phyloP scores from a whole-genome alignment of 176 grass and related monocot genomes.

The Cenchrus purpureus region DNA sequence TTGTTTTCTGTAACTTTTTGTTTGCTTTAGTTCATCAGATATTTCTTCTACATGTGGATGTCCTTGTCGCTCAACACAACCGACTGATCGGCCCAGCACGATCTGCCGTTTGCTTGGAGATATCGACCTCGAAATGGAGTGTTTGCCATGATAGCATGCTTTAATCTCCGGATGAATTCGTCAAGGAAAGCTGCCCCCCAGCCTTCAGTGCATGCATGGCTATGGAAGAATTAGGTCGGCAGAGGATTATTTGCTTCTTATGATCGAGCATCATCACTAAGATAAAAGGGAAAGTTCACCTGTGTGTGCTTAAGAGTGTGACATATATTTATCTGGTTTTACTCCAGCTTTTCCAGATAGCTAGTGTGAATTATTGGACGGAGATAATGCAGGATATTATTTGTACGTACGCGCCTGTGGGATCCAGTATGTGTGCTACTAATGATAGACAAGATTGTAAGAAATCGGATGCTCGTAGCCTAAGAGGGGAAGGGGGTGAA shows the following conservation, averaged over 20 bases:
- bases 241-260: not conserved
- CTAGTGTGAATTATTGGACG: not conserved
- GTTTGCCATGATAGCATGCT: not conserved
- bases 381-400: not conserved
- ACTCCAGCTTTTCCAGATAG: not conserved
- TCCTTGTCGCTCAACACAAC: not conserved
- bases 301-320: not conserved
- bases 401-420: not conserved
- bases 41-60: not conserved
- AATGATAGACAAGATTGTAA: not conserved
- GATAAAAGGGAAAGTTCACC: not conserved
- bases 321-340: not conserved
- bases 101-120: not conserved
- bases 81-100: not conserved
- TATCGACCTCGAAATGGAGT: not conserved
- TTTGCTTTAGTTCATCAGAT: not conserved
- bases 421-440: not conserved
- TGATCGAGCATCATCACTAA: not conserved
- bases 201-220: not conserved
- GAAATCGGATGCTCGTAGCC: no score
- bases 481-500: no score
- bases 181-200: not conserved
- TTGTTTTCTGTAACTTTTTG: not conserved
- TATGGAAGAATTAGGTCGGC: conserved; percentile 3
- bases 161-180: not conserved